A percentile compares a stretch with the other conserved stretches of the same genome.
Evolutionary conservation across 2,329 filamentous ascomycete genomes (phyloP).

Genomic region (Claviceps africana): DNA sequence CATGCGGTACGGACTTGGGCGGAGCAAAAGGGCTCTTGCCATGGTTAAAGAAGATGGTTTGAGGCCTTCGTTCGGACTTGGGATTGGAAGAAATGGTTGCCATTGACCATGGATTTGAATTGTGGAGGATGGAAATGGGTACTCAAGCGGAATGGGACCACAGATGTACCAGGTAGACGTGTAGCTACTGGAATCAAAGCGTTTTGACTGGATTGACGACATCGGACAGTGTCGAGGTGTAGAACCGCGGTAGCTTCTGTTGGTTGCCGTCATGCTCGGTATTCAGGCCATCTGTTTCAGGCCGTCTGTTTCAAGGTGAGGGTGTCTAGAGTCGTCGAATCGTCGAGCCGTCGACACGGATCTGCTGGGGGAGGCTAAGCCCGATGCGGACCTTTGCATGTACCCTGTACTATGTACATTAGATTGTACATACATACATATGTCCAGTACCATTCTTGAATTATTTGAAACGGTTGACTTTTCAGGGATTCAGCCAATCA

Average conservation of each 20-base stretch:
- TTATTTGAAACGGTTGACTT: too few species aligned
- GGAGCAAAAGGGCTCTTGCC: not conserved
- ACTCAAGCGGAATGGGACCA: not conserved
- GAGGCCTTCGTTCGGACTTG: not conserved
- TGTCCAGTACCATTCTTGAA: too few species aligned
- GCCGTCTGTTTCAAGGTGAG: not conserved
- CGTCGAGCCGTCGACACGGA: not conserved
- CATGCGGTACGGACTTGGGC: not conserved
- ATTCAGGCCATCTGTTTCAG: too few species aligned
- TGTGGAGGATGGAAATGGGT: not conserved
- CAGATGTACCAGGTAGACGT: not conserved
- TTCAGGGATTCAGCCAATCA: too few species aligned
- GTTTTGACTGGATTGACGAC: too few species aligned
- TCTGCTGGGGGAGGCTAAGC: not conserved
- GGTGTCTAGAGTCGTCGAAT: too few species aligned
- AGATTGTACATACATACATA: too few species aligned
- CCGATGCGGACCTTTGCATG: not conserved
- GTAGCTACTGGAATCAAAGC: not conserved
- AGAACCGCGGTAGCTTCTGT: too few species aligned
- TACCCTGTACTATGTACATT: too few species aligned
- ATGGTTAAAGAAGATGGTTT: conserved; percentile 3
- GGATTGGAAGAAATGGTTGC: not conserved
- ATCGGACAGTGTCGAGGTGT: too few species aligned
- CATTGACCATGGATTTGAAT: not conserved
- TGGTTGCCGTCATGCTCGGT: too few species aligned